Evolutionary conservation across 2,329 filamentous ascomycete genomes (phyloP).

Genomic region (Fusarium euwallaceae): DNA sequence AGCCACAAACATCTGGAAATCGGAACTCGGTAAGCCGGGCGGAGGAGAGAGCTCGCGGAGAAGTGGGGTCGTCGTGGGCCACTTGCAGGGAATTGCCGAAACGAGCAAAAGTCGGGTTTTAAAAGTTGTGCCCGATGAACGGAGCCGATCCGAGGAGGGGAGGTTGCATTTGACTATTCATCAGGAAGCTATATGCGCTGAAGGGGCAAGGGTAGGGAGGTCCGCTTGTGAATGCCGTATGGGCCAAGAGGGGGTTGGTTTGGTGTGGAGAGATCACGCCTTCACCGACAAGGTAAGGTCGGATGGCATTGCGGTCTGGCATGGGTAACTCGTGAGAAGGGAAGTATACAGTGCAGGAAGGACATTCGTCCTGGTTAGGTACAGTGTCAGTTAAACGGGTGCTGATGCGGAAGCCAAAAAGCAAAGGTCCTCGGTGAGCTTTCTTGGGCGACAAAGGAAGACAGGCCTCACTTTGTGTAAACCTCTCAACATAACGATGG

Average conservation of each 20-base stretch:
- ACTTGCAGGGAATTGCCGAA: neutral
- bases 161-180: neutral
- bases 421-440: neutral
- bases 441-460: neutral
- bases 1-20: neutral
- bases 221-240: slow-evolving; percentile 3
- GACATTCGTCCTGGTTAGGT: neutral
- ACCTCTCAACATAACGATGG: neutral
- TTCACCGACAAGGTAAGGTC: neutral
- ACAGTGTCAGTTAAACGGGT: neutral
- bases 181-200: neutral
- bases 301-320: neutral
- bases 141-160: neutral
- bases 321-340: neutral
- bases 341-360: neutral
- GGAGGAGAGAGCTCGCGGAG: neutral
- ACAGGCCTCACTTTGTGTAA: neutral
- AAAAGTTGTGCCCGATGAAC: neutral
- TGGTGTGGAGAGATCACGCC: neutral
- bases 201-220: neutral
- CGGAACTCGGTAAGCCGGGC: neutral
- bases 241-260: neutral
- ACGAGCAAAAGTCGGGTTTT: neutral
- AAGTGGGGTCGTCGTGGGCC: neutral
- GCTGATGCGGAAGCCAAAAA: neutral